phyloP scores from a whole-genome alignment of 2,329 filamentous ascomycete species.

The Sporothrix pallida region DNA sequence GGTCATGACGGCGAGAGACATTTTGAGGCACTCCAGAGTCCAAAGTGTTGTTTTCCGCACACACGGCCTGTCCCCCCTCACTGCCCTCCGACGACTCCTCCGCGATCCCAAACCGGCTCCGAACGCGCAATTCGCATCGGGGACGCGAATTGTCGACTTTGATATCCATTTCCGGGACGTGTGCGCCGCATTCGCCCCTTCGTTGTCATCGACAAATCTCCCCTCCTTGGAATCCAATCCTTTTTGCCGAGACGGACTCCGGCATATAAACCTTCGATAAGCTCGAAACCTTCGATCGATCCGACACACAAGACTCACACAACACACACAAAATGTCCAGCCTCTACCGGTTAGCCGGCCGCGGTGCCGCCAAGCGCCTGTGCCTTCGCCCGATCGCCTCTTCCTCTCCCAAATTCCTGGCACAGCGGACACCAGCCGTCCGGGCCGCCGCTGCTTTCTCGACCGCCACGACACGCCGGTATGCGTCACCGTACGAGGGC shows the following conservation, averaged over 20 bases:
- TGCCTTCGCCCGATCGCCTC: slow-evolving; percentile 55
- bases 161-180: not conserved
- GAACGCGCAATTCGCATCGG: slow-evolving; percentile 43
- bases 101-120: slow-evolving; percentile 29
- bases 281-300: not conserved
- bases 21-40: slow-evolving; percentile 28
- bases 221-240: slow-evolving; percentile 12
- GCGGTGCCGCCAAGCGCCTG: slow-evolving; percentile 68
- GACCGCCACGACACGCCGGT: slow-evolving; percentile 65
- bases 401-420: slow-evolving; percentile 13
- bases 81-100: slow-evolving; percentile 19
- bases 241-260: not conserved
- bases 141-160: slow-evolving; percentile 39
- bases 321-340: slow-evolving; percentile 60
- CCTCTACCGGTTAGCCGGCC: slow-evolving; percentile 74
- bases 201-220: slow-evolving; percentile 33
- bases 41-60: slow-evolving; percentile 28
- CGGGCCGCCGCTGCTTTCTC: slow-evolving; percentile 66
- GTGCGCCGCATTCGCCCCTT: slow-evolving; percentile 34
- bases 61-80: slow-evolving; percentile 22
- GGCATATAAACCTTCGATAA: not conserved
- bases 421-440: slow-evolving; percentile 41
- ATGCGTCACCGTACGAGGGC: slow-evolving; percentile 61
- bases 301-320: not conserved
- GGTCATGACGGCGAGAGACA: slow-evolving; percentile 37